Base-by-base conservation (phyloP, 164 flowering plant species). In the Houttuynia cordata region DNA sequence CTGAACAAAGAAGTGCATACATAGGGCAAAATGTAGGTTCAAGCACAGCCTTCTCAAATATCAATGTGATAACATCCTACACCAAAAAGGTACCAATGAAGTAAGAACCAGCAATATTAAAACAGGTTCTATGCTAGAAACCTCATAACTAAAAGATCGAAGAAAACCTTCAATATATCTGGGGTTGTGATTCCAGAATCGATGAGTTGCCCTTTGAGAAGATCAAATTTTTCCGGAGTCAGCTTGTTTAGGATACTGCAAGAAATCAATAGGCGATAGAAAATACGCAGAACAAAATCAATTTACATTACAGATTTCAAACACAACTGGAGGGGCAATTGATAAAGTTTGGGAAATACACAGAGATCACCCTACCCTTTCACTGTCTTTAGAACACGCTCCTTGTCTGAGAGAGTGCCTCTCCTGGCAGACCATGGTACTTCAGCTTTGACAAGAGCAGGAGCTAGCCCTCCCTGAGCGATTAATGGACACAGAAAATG, bases 201-300 rank as follows among this genome's bases (percentile, higher is more conserved):
- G 49, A 94, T 84, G 51, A 91, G 76, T 64, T 94, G 96, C 52
- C 97, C 99, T 66, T 94, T 91, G 19, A 94, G 86, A 56, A 91
- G 68, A 74, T 91, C 99, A 68, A 85, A 94, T 70, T 94, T 94
- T 75, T 94, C 99, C n/a, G 99, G 99, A 0, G 99, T 94, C 67
- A 94, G 78, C 86, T 94, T 94, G 80, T 94, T 94, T 79, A 94
- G 71, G 62, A 94, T 91, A 52, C 97, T 94, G 87, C 74, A 22
- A 14, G 18, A 18, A 51, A 20, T 4, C n/a, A 10, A 51, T 10
- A 30, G 37, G 37, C 37, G 4, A 18, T 8, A 37, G 56, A n/a
- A 47, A 18, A 34, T 18, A 18, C 37, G n/a, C n/a, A n/a, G 0
- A 53, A 20, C 45, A 53, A 24, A 41, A 23, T n/a, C 8, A 30